Evolutionary conservation across 768 basidiomycete species (phyloP).

Genomic region (Rhodotorula kratochvilovae): DNA sequence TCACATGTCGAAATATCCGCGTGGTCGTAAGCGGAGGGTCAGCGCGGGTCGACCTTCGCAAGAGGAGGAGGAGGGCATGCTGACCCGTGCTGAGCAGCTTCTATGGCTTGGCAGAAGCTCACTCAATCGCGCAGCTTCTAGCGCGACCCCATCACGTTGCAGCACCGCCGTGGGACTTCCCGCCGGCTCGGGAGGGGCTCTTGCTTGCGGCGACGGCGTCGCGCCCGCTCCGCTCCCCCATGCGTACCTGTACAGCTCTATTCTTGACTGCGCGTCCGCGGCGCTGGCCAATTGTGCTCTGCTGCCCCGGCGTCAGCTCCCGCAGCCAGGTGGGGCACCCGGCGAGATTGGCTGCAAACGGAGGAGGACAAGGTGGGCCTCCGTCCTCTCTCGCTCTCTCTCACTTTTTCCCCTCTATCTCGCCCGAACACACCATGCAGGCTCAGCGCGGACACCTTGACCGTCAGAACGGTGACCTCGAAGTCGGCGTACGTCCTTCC

Average conservation of each 20-base stretch:
- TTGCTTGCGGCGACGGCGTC: not conserved
- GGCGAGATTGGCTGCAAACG: not conserved
- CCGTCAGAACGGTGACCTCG: conserved; percentile 29
- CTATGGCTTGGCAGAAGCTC: too few species aligned
- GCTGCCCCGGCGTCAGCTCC: too few species aligned
- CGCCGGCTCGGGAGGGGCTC: too few species aligned
- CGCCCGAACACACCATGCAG: conserved; percentile 11
- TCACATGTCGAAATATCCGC: too few species aligned
- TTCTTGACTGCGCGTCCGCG: not conserved
- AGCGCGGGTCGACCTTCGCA: too few species aligned
- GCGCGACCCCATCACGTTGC: too few species aligned
- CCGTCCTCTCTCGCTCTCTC: not conserved
- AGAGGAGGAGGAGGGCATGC: too few species aligned
- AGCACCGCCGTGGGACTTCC: too few species aligned
- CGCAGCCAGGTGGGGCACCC: not conserved
- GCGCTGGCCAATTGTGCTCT: too few species aligned
- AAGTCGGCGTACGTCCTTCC: conserved; percentile 25
- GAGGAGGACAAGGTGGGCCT: not conserved
- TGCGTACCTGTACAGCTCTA: not conserved
- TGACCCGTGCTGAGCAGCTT: too few species aligned
- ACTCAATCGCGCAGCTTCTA: too few species aligned
- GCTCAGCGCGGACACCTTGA: conserved; percentile 32
- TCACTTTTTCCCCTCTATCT: not conserved
- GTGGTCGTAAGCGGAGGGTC: too few species aligned
- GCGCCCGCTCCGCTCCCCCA: not conserved